Evolutionary conservation across 306 rosid species (phyloP), one percentile per base, ranked within the genome.

Genomic region (Cicer pinnatifidum): DNA sequence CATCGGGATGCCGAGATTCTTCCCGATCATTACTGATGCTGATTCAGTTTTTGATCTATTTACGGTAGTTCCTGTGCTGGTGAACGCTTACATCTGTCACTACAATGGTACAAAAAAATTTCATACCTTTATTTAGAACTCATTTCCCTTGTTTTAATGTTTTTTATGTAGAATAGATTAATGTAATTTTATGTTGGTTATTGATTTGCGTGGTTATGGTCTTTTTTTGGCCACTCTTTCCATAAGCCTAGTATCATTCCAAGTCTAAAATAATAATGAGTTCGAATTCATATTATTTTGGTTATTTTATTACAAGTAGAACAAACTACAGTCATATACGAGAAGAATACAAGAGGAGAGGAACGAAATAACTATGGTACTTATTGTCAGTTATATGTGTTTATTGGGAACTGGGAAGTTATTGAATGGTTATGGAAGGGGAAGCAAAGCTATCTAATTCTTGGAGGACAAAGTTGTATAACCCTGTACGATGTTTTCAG

Each of bases 31-130:
- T 66, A 83, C 87, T n/a, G 87, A 83, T 62, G 71, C 79, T 11
- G 39, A 88, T 1, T 87, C 96, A 8, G 67, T 88, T 81, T 61
- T 90, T 51, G 78, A 80, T 39, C 87, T 90, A 28, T 92, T 92
- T 79, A 92, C 98, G 0, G 94, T 84, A 9, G 90, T 81, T 79
- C 98, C 98, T 33, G 91, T 92, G 60, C 82, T 92, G 37, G 96
- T 92, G 73, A 88, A 87, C 11, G 98, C 96, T 53, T 92, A 67
- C 76, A 83, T 92, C 67, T 92, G 98, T 82, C 98, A 92, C 67
- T 92, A 84, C 86, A 92, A 92, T 12, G 96, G 98, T 92, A 88
- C 75, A 83, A 11, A 52, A 63, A 1, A 19, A 50, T 62, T 81
- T 82, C 39, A 11, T 37, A 41, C 52, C 66, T 7, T 77, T 70